Percentiles rank a stretch among this genome's conserved stretches.
Evolutionary conservation across 2,329 filamentous ascomycete species (phyloP).

Genomic region (Seiridium cupressi): DNA sequence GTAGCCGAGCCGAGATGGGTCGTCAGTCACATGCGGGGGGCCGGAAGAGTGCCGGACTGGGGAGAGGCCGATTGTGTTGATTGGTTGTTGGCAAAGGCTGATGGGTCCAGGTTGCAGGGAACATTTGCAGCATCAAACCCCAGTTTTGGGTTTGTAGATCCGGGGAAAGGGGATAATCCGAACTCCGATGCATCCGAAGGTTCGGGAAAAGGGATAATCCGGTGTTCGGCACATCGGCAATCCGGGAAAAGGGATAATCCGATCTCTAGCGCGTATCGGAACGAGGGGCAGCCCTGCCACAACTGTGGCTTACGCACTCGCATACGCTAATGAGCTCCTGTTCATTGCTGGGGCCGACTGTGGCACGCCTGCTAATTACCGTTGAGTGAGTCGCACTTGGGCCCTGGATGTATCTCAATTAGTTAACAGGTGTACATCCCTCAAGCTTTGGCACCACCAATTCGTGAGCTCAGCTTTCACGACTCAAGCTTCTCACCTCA

Average conservation of each 20-base stretch:
- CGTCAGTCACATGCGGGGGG: conserved; percentile 7
- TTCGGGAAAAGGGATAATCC: too few relatives aligned
- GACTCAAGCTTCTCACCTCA: not conserved
- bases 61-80: not conserved
- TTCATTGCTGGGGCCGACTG: not conserved
- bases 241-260: too few relatives aligned
- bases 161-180: too few relatives aligned
- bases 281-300: too few relatives aligned
- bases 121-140: too few relatives aligned
- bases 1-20: conserved; percentile 3
- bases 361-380: not conserved
- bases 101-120: not conserved
- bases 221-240: too few relatives aligned
- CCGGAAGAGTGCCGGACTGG: not conserved
- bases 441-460: not conserved
- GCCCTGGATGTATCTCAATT: not conserved
- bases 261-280: too few relatives aligned
- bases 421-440: conserved; percentile 1
- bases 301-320: too few relatives aligned
- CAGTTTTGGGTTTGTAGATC: not conserved
- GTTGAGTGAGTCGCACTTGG: not conserved
- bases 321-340: too few relatives aligned
- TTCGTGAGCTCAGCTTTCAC: too few relatives aligned
- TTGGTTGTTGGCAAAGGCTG: not conserved
- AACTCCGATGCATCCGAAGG: too few relatives aligned